Evolutionary conservation across 805 yeast genomes (phyloP), one percentile per base, ranked within the genome.

Genomic region (Candida koratica): DNA sequence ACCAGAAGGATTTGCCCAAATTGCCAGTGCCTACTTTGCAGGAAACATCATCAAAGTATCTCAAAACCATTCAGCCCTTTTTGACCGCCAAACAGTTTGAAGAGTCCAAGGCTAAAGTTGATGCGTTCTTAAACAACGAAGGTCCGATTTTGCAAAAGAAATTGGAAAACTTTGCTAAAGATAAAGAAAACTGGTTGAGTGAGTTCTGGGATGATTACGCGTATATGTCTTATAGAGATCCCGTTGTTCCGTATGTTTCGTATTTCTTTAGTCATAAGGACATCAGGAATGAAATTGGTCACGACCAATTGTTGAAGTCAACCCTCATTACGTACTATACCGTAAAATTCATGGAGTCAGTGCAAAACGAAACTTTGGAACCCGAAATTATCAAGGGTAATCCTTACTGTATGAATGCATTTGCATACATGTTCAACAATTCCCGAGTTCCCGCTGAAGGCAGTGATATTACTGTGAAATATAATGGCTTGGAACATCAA

Each of bases 331-430:
- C 83, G 25, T 69, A 74, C 33, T 77, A 84, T 40, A 78, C 84
- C 14, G 65, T 84, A 24, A 71, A 77, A 44, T 90, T 87, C 58
- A 73, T 78, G 68, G 71, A 71, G 41, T 55, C 72, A 33, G 71
- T 87, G 38, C 90, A 83, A 54, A 63, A 64, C 42, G 89, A 85
- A 60, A 67, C 83, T 11, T 69, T 90, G 48, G 86, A 81, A 38
- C 85, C 96, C 4, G 97, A 90, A 60, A 66, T 86, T 55, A 65
- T 74, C 48, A 84, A 77, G 62, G 81, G 79, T 36, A 69, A 69
- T 46, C 95, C 97, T n/a, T 83, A 78, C 55, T 90, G 97, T 63
- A 90, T 90, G 97, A 88, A 86, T 59, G 81, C 94, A 22, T 89
- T 86, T 74, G 77, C 76, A 53, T 76, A 78, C 67, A 83, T 90